phyloP scores from a whole-genome alignment of 345 rosid species.

The Eucalyptus leucophloia region DNA sequence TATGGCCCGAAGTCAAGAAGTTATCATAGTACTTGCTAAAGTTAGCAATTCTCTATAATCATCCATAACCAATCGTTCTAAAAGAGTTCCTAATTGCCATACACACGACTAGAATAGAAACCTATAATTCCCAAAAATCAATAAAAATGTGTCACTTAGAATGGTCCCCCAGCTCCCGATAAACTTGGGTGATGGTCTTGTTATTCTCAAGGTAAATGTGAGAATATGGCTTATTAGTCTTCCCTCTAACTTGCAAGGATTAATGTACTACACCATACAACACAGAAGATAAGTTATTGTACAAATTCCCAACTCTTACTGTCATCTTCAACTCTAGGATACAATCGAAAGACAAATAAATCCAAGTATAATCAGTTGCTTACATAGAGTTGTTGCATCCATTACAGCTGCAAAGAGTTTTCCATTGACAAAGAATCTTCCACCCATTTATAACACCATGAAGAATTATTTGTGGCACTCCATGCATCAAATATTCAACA shows the following conservation, averaged over 20 bases:
- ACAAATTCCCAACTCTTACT: no score
- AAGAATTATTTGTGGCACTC: not conserved
- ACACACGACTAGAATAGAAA: conserved; percentile 4
- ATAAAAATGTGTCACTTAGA: conserved; percentile 32
- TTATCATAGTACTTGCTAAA: no score
- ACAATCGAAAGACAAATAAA: not conserved
- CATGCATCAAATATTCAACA: no score
- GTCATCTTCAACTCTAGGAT: no score
- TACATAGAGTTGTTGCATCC: conserved; percentile 33
- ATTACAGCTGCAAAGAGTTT: conserved; percentile 26
- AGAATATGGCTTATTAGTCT: conserved; percentile 49
- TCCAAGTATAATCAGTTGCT: not conserved
- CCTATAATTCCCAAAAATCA: conserved; percentile 24
- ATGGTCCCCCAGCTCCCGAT: conserved; percentile 39
- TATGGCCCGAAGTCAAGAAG: no score
- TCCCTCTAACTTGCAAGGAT: conserved; percentile 38
- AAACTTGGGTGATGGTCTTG: conserved; percentile 41
- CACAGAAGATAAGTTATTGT: not conserved
- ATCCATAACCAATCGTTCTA: no score
- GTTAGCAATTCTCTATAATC: no score
- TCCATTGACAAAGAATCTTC: conserved; percentile 23
- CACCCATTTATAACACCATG: conserved; percentile 25
- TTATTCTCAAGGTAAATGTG: conserved; percentile 51
- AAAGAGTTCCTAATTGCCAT: no score
- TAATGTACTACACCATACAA: conserved; percentile 19